phyloP scores from a whole-genome alignment of 169 alveolate species.

The Babesia gibsoni region DNA sequence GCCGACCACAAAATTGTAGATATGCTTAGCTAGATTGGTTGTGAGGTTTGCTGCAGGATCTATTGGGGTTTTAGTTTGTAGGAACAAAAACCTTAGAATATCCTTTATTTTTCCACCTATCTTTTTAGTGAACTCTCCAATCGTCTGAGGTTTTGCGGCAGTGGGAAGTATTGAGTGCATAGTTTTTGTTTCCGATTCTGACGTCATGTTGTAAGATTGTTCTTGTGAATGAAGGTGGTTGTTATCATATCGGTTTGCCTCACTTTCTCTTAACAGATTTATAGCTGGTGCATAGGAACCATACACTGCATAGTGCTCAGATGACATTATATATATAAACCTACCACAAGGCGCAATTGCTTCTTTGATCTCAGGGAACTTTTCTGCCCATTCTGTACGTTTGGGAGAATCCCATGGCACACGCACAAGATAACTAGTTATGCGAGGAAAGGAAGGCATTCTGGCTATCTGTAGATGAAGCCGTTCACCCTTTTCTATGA shows the following conservation, averaged over 20 bases:
- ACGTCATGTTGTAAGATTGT: too few relatives aligned
- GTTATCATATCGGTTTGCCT: too few relatives aligned
- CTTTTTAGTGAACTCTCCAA: slow-evolving; percentile 29
- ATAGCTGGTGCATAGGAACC: too few relatives aligned
- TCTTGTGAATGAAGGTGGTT: too few relatives aligned
- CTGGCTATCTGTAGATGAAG: slow-evolving; percentile 36
- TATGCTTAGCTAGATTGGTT: slow-evolving; percentile 33
- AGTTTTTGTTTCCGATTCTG: too few relatives aligned
- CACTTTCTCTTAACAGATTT: too few relatives aligned
- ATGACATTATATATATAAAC: too few relatives aligned
- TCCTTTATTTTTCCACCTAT: slow-evolving; percentile 49
- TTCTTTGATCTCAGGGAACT: slow-evolving; percentile 17
- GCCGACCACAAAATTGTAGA: slow-evolving; percentile 30
- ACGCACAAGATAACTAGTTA: slow-evolving; percentile 8
- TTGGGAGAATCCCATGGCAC: slow-evolving; percentile 39
- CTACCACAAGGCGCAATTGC: not conserved
- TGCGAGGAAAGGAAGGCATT: slow-evolving; percentile 17
- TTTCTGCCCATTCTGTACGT: slow-evolving; percentile 25
- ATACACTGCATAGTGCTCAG: too few relatives aligned
- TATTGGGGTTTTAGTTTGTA: slow-evolving; percentile 28
- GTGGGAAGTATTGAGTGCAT: slow-evolving; percentile 11
- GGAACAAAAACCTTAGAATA: slow-evolving; percentile 26
- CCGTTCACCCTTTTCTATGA: slow-evolving; percentile 42
- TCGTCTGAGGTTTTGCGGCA: slow-evolving; percentile 6
- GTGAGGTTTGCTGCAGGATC: slow-evolving; percentile 10